These are phyloP conservation scores for Ceratocystis harringtonii DNA, from an alignment of 2,329 filamentous ascomycete genomes.

Conservation along the genomic window DNA sequence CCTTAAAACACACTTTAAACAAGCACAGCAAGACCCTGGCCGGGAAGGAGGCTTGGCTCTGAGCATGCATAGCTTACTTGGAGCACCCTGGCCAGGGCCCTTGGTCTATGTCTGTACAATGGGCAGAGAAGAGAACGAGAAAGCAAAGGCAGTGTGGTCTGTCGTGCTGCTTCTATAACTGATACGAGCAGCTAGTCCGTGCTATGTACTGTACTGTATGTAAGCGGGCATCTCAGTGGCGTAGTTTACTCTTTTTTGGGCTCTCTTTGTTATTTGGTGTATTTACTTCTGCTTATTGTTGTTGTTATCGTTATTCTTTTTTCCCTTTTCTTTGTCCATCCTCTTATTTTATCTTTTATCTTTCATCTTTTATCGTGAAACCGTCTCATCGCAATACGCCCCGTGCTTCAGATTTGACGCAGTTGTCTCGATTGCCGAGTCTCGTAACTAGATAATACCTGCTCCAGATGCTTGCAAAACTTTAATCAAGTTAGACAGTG, in stretches of 20 bases:
- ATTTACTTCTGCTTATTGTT: background rate
- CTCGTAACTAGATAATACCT: background rate
- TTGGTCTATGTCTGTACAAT: too few species aligned
- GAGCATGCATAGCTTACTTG: too few species aligned
- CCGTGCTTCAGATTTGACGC: background rate
- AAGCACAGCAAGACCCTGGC: too few species aligned
- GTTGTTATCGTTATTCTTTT: background rate
- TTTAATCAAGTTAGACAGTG: too few species aligned
- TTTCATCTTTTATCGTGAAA: background rate
- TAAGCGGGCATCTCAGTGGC: too few species aligned
- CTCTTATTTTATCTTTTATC: background rate
- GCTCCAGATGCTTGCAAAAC: background rate
- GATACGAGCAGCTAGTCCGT: background rate
- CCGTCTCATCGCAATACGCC: background rate
- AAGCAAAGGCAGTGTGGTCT: too few species aligned
- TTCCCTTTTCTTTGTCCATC: background rate
- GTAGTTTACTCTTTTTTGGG: background rate
- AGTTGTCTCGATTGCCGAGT: background rate
- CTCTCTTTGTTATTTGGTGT: background rate
- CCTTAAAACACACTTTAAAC: too few species aligned
- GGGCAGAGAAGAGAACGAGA: too few species aligned
- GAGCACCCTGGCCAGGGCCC: too few species aligned
- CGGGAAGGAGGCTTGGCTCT: too few species aligned
- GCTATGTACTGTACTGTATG: background rate
- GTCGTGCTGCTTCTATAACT: too few species aligned